Evolutionary conservation across 495 filamentous ascomycete species (phyloP).

Genomic region (Lophiostoma macrostomum): DNA sequence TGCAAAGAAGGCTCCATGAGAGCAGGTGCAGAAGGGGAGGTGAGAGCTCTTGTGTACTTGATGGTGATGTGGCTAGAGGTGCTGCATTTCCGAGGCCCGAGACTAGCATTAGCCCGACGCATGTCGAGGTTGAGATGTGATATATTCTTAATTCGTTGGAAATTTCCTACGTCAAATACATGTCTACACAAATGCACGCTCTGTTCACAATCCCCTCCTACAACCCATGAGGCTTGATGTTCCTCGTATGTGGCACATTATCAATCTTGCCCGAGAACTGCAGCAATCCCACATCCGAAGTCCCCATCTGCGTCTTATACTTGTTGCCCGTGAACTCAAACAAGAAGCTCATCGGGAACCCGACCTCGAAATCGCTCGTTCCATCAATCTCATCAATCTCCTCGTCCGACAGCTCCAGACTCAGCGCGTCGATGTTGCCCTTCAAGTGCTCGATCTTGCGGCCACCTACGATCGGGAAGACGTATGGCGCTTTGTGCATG

Average conservation of each 20-base stretch:
- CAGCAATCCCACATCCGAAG: slow-evolving; percentile 17
- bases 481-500: slow-evolving; percentile 66
- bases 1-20: too few species aligned
- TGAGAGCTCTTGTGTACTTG: too few species aligned
- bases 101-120: too few species aligned
- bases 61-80: too few species aligned
- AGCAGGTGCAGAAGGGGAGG: too few species aligned
- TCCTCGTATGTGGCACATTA: background rate
- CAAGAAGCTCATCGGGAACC: slow-evolving; percentile 24
- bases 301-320: slow-evolving; percentile 21
- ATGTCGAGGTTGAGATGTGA: too few species aligned
- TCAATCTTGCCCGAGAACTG: slow-evolving; percentile 18
- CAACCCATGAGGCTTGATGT: slow-evolving; percentile 21
- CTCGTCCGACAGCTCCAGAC: slow-evolving; percentile 23
- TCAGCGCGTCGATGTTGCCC: slow-evolving; percentile 48
- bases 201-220: too few species aligned
- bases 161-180: too few species aligned
- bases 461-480: slow-evolving; percentile 72
- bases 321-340: slow-evolving; percentile 16
- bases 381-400: slow-evolving; percentile 30
- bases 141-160: too few species aligned
- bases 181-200: too few species aligned
- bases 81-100: too few species aligned
- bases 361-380: slow-evolving; percentile 9
- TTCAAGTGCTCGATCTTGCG: slow-evolving; percentile 65